Conservation (phyloP, 2,329 filamentous ascomycete genomes). For the Diaporthe velutina region DNA sequence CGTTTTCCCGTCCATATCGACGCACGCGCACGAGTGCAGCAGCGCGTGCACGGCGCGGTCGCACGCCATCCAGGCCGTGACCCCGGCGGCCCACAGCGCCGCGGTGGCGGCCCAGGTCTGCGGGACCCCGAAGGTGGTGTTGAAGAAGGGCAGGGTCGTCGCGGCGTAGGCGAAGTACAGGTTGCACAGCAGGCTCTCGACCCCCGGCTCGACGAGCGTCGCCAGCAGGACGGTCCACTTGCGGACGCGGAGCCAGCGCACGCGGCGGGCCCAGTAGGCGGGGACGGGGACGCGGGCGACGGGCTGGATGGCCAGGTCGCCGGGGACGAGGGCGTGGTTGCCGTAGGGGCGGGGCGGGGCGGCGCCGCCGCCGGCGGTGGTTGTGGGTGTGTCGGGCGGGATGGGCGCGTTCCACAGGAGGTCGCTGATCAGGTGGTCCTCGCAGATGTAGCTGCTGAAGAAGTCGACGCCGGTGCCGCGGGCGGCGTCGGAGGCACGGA, state of each 20-base stretch:
- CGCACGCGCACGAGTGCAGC: constrained; percentile 79
- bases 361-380: too few species aligned
- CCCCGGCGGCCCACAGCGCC: constrained; percentile 74
- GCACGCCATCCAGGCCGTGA: constrained; percentile 78
- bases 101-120: constrained; percentile 77
- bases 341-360: constrained; percentile 64
- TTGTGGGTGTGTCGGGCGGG: constrained; percentile 46
- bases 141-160: constrained; percentile 78
- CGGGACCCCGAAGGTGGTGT: constrained; percentile 63
- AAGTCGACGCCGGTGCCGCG: constrained; percentile 82
- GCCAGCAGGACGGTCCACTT: constrained; percentile 94
- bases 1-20: constrained; percentile 76
- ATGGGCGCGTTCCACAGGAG: constrained; percentile 82
- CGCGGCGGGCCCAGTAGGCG: constrained; percentile 84
- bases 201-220: constrained; percentile 92
- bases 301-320: constrained; percentile 91
- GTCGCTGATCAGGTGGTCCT: constrained; percentile 96
- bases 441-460: constrained; percentile 97
- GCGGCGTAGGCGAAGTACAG: constrained; percentile 83
- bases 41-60: constrained; percentile 81
- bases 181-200: constrained; percentile 88
- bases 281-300: constrained; percentile 83
- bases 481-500: constrained; percentile 53
- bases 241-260: constrained; percentile 91
- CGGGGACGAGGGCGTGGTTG: constrained; percentile 87